Evolutionary conservation across 441 rosid species (phyloP), one percentile per base, ranked within the genome.

Genomic region (Brassica hybrid): DNA sequence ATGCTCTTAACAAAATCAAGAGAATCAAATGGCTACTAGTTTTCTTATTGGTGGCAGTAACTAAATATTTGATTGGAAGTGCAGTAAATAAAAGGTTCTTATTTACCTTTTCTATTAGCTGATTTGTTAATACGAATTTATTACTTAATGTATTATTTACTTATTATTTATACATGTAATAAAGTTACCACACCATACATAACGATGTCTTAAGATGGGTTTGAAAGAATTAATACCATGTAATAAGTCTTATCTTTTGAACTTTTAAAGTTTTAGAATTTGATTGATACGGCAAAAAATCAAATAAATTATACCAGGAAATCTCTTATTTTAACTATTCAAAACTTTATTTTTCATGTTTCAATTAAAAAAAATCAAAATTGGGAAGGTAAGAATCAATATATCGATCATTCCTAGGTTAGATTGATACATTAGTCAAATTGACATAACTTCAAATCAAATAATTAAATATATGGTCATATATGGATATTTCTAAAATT

Each of bases 401-500:
- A 30, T 18, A 9, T 65, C n/a, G 17, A 71, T 71, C 34, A 21
- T 48, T 66, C 34, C n/a, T 32, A 8, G 21, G 6, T 12, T 48
- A 60, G 69, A 50, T 72, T 12, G 36, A 27, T 11, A 61, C 27
- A 12, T 14, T 21, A 48, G 65, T 72, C 77, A 50, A 72, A 23
- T 67, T 52, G 74, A 67, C 70, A 73, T 48, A 48, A 50, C n/a
- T 67, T 14, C 43, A 72, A 21, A 13, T 3, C 10, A 45, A 65
- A 56, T 43, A 65, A 43, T 13, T 2, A 50, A 67, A 67, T 58
- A 64, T 59, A 12, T 16, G 6, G 63, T 48, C 48, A 59, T 72
- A 56, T 13, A 8, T 65, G 62, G 72, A 65, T 67, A 67, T 66
- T 12, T 72, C 36, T 34, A 67, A n/a, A 66, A 48, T 59, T 11